Evolutionary conservation across 768 basidiomycete species (phyloP).

Genomic region (Macrolepiota dolichaula): DNA sequence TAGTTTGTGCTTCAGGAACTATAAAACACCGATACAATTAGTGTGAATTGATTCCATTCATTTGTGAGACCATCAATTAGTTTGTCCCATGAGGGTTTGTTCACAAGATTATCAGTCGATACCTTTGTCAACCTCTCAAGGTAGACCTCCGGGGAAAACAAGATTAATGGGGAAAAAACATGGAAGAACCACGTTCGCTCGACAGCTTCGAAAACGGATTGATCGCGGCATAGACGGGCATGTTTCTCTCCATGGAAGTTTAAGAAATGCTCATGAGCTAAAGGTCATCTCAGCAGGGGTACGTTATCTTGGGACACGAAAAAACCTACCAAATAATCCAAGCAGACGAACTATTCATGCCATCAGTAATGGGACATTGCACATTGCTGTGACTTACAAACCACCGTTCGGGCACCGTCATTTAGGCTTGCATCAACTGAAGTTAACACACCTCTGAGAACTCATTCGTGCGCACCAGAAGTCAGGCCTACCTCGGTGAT

Average conservation of each 20-base stretch:
- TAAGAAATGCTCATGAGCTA: constrained; percentile 35
- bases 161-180: constrained; percentile 27
- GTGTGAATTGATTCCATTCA: constrained; percentile 42
- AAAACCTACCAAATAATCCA: constrained; percentile 28
- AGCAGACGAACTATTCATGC: constrained; percentile 30
- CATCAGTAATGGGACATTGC: neutral
- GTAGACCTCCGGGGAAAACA: no score
- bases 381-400: neutral
- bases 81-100: no score
- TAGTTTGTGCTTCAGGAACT: neutral
- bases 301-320: neutral
- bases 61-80: constrained; percentile 19
- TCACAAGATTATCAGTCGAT: no score
- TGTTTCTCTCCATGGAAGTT: constrained; percentile 41
- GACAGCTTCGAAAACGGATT: constrained; percentile 30
- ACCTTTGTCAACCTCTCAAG: no score
- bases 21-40: no score
- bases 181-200: constrained; percentile 31
- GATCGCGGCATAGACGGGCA: constrained; percentile 29
- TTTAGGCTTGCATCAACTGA: neutral
- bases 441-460: neutral
- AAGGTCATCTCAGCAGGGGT: neutral
- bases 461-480: neutral
- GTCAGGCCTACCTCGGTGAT: neutral
- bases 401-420: neutral